Evolutionary conservation across 257 asterid species (phyloP), one percentile per base, ranked within the genome.

Genomic region (Vinca minor): DNA sequence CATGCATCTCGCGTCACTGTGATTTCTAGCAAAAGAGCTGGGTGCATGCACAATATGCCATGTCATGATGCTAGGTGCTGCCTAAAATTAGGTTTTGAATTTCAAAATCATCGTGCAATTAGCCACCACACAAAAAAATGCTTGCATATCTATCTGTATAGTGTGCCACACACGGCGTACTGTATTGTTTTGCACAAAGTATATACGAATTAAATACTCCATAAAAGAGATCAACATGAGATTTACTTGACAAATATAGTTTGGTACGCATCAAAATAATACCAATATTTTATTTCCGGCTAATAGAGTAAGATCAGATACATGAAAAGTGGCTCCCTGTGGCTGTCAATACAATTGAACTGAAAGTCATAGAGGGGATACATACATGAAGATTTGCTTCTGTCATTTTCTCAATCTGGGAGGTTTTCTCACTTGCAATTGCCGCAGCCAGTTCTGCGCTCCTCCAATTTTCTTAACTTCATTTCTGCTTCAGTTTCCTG

Each of bases 381-480:
- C 74, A 53, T 89, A 92, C 98, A 81, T 92, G 76, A 70, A 92
- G 82, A 79, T 87, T 89, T 50, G 96, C 98, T 77, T 92, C 98
- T 9, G 95, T 88, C 98, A 92, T 89, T 81, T 87, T 89, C 72
- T 92, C 98, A 65, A 92, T 82, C 81, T 85, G 96, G 77, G 96
- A 87, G 70, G 96, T 94, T 77, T 92, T 92, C 82, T 92, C 98
- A 65, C 83, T 84, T 28, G 96, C 88, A 77, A 89, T 79, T 77
- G 98, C 94, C 32, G 98, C 87, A 72, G 87, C 81, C 74, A 89
- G 63, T 78, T 92, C 91, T 73, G 91, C 96, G 78, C 79, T 83
- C 91, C 73, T 80, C 84, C 74, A 76, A 71, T 75, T 87, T 77
- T 74, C 79, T 79, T 69, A 87, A 73, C 64, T 71, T 81, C 75